Conservation (phyloP, 2,329 filamentous ascomycete genomes). For the Chaetomiaceae sp. region DNA sequence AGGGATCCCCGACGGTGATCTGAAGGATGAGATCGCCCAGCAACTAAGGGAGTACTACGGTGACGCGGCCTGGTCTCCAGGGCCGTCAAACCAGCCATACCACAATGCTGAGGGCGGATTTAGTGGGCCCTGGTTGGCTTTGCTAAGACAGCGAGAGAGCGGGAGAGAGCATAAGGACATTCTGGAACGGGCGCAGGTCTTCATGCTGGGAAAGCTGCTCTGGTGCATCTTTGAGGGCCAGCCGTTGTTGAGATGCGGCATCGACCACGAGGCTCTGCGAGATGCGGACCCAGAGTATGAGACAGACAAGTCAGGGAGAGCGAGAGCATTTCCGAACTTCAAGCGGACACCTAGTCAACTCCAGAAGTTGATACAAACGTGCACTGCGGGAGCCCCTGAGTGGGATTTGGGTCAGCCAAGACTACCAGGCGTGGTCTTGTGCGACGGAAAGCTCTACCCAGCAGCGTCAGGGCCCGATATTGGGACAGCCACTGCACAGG, state of each 20-base stretch:
- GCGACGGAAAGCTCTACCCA: slow-evolving; percentile 16
- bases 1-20: neutral
- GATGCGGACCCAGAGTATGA: slow-evolving; percentile 9
- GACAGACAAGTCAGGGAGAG: neutral
- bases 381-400: slow-evolving; percentile 23
- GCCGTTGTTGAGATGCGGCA: slow-evolving; percentile 19
- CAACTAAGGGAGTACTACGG: slow-evolving; percentile 12
- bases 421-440: slow-evolving; percentile 11
- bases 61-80: slow-evolving; percentile 18
- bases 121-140: slow-evolving; percentile 22
- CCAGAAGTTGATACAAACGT: slow-evolving; percentile 15
- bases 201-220: slow-evolving; percentile 27
- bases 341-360: slow-evolving; percentile 12
- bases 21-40: slow-evolving; percentile 3
- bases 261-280: slow-evolving; percentile 21
- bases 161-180: neutral
- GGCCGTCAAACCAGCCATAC: slow-evolving; percentile 7
- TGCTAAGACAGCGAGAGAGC: slow-evolving; percentile 6
- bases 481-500: neutral
- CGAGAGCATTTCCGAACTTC: slow-evolving; percentile 21
- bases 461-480: neutral
- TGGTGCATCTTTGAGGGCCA: slow-evolving; percentile 27
- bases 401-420: slow-evolving; percentile 15
- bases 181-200: slow-evolving; percentile 24
- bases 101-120: slow-evolving; percentile 19